phyloP scores from a whole-genome alignment of 73 alveolate genomes.

The Strombidium stylifer region DNA sequence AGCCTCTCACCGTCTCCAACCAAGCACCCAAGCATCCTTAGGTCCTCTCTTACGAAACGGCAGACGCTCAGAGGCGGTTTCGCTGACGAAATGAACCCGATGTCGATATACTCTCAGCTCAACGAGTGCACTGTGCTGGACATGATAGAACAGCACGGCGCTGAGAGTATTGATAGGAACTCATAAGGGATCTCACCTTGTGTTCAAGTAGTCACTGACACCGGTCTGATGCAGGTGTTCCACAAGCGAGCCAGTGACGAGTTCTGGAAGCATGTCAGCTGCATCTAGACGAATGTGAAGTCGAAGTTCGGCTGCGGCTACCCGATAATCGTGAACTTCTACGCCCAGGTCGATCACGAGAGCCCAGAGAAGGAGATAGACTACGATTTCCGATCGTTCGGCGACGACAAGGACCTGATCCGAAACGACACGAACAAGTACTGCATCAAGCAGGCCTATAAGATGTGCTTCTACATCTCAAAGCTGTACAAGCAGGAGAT shows the following conservation, averaged over 20 bases:
- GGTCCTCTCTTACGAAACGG: too few species aligned
- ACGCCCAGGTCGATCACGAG: slow-evolving; percentile 10
- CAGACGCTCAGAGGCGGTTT: too few species aligned
- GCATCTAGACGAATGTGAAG: slow-evolving; percentile 49
- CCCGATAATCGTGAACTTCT: slow-evolving; percentile 26
- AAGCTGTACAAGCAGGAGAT: slow-evolving; percentile 49
- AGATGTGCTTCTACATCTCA: slow-evolving; percentile 36
- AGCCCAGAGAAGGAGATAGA: slow-evolving; percentile 11
- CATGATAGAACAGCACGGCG: too few species aligned
- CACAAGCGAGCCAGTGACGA: slow-evolving; percentile 46
- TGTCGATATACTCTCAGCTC: too few species aligned
- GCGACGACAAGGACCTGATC: slow-evolving; percentile 7
- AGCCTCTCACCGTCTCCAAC: too few species aligned
- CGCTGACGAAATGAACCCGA: too few species aligned
- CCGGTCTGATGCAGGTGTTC: slow-evolving; percentile 43
- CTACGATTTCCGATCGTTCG: neutral
- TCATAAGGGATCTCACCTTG: too few species aligned
- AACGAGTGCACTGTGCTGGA: too few species aligned
- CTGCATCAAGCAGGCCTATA: slow-evolving; percentile 38
- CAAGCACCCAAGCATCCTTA: too few species aligned
- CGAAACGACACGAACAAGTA: slow-evolving; percentile 9
- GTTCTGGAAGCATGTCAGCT: slow-evolving; percentile 51
- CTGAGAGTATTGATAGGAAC: too few species aligned
- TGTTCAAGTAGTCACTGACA: slow-evolving; percentile 48
- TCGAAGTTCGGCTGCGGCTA: slow-evolving; percentile 38